Percentiles rank a stretch among this genome's conserved stretches.
Conservation (phyloP, 164 flowering plant genomes). For the Piper betle region DNA sequence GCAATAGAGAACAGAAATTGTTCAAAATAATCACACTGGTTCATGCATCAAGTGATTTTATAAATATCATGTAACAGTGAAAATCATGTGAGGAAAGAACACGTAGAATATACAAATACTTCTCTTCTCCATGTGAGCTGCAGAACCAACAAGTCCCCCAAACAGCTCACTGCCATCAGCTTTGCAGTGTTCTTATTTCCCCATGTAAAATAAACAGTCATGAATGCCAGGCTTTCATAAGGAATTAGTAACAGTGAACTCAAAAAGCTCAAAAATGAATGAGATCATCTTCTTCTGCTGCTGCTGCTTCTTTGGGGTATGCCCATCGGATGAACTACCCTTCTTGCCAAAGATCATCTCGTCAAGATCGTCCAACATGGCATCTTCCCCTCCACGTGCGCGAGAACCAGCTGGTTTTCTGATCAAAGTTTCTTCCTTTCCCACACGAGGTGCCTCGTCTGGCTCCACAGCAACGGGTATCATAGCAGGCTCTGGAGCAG, state of each 20-base stretch:
- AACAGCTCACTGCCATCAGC: neutral
- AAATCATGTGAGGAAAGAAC: neutral
- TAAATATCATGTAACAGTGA: neutral
- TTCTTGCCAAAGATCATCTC: conserved; percentile 97
- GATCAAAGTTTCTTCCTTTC: conserved; percentile 57
- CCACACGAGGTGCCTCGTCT: conserved; percentile 67
- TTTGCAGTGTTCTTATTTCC: neutral
- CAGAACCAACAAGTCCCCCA: neutral
- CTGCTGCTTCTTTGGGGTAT: conserved; percentile 45
- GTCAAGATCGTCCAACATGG: conserved; percentile 89
- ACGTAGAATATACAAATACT: neutral
- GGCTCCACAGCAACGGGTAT: conserved; percentile 84
- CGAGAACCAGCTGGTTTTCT: conserved; percentile 56
- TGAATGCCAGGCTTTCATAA: conserved; percentile 4
- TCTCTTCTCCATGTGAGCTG: neutral
- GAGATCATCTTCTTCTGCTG: conserved; percentile 61
- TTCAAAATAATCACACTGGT: neutral
- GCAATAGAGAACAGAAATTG: neutral
- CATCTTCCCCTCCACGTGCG: conserved; percentile 48
- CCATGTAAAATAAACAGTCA: neutral
- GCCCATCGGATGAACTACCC: conserved; percentile 45
- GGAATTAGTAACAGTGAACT: neutral
- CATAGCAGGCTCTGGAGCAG: conserved; percentile 76
- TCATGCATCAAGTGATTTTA: neutral
- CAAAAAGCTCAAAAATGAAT: conserved; percentile 38